phyloP scores from a whole-genome alignment of 1,139 yeast genomes.

The Nakaseomyces delphensis region DNA sequence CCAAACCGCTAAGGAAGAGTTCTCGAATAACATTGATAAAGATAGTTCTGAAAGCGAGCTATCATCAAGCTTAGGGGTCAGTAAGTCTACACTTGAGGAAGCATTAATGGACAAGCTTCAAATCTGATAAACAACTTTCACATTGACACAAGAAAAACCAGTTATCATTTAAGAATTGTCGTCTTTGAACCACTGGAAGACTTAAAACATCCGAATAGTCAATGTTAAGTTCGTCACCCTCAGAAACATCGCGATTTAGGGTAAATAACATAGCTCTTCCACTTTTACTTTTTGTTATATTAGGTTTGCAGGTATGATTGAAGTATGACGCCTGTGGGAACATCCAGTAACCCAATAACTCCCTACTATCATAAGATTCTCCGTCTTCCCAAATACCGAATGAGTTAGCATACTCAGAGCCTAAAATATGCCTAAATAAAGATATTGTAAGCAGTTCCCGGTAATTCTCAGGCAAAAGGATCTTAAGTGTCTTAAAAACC shows the following conservation, averaged over 20 bases:
- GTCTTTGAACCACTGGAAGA: conserved; percentile 39
- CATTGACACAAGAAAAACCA: conserved; percentile 63
- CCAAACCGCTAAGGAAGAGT: conserved; percentile 7
- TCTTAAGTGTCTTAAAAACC: conserved; percentile 43
- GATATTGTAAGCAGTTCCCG: conserved; percentile 36
- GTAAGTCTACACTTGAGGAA: conserved; percentile 41
- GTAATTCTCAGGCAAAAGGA: conserved; percentile 37
- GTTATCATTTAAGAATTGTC: conserved; percentile 38
- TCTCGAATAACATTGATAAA: background rate
- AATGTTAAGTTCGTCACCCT: conserved; percentile 50
- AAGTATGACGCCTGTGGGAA: conserved; percentile 63
- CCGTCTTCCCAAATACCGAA: conserved; percentile 61
- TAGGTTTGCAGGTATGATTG: conserved; percentile 59
- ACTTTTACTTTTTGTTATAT: conserved; percentile 34
- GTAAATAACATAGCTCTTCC: conserved; percentile 34
- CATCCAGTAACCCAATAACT: conserved; percentile 58
- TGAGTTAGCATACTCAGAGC: conserved; percentile 62
- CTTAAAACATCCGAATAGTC: conserved; percentile 49
- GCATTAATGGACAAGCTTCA: conserved; percentile 34
- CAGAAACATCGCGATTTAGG: conserved; percentile 30
- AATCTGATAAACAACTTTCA: conserved; percentile 35
- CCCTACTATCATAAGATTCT: conserved; percentile 40
- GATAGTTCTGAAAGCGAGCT: conserved; percentile 14
- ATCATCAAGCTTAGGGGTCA: conserved; percentile 33
- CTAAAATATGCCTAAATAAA: conserved; percentile 43